phyloP scores from a whole-genome alignment of 2,329 filamentous ascomycete genomes.

The Arthrobotrys musiformis region DNA sequence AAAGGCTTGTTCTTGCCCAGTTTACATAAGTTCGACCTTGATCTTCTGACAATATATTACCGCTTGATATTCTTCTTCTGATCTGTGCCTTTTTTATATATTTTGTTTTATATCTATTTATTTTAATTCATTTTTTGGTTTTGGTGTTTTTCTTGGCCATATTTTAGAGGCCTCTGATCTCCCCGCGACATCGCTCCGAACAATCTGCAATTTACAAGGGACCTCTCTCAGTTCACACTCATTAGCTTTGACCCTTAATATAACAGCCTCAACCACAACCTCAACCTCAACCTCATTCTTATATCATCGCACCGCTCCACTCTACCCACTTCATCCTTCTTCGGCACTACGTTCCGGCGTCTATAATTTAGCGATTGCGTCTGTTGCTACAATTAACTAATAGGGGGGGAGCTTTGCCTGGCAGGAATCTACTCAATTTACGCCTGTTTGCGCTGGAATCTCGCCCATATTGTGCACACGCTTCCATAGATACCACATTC shows the following conservation, averaged over 20 bases:
- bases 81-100: not conserved
- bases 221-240: constrained; percentile 4
- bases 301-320: not conserved
- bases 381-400: not conserved
- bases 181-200: constrained; percentile 2
- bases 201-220: no score
- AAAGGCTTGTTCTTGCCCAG: constrained; percentile 17
- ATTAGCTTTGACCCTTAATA: constrained; percentile 20
- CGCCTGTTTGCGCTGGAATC: constrained; percentile 31
- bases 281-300: not conserved
- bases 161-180: not conserved
- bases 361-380: not conserved
- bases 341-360: not conserved
- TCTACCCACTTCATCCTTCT: not conserved
- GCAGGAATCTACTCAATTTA: constrained; percentile 39
- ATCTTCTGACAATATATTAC: not conserved
- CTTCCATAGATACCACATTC: constrained; percentile 6
- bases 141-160: not conserved
- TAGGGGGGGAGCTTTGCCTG: not conserved
- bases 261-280: constrained; percentile 3
- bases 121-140: not conserved
- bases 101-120: not conserved
- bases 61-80: not conserved
- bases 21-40: no score
- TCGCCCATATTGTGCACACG: not conserved